Evolutionary conservation across 116 monocot genomes (phyloP).

Genomic region (Papilionanthe hybrid): DNA sequence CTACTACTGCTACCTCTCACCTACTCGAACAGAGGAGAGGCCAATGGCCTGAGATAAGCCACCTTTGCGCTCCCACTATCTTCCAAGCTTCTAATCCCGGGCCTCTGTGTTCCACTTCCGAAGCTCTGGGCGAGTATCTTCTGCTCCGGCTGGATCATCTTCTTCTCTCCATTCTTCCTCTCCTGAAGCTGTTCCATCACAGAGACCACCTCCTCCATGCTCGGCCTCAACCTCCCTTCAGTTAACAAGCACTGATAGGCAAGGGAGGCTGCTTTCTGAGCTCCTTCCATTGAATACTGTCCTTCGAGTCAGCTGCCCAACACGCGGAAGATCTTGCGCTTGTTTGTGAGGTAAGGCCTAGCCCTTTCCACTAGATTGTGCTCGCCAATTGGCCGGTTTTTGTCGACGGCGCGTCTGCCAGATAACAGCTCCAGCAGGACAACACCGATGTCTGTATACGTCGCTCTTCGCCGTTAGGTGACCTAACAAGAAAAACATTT

Average conservation of each 20-base stretch:
- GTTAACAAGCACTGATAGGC: slow-evolving; percentile 42
- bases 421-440: slow-evolving; percentile 76
- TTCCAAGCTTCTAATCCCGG: slow-evolving; percentile 12
- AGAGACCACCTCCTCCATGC: slow-evolving; percentile 55
- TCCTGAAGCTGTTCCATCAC: slow-evolving; percentile 44
- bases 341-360: slow-evolving; percentile 49
- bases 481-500: slow-evolving; percentile 21
- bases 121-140: slow-evolving; percentile 3
- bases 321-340: slow-evolving; percentile 47
- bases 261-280: slow-evolving; percentile 44
- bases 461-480: slow-evolving; percentile 68
- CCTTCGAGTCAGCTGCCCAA: slow-evolving; percentile 50
- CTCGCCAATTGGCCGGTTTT: slow-evolving; percentile 62
- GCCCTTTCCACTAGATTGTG: slow-evolving; percentile 77
- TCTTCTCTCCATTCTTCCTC: slow-evolving; percentile 4
- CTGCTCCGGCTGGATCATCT: not conserved
- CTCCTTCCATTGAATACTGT: slow-evolving; percentile 43
- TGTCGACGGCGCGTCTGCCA: slow-evolving; percentile 60
- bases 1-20: not conserved
- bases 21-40: slow-evolving; percentile 31
- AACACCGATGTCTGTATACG: slow-evolving; percentile 73
- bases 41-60: slow-evolving; percentile 25
- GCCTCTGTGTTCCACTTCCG: slow-evolving; percentile 2
- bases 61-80: slow-evolving; percentile 13
- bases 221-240: slow-evolving; percentile 43